phyloP scores from a whole-genome alignment of 768 basidiomycete genomes.

The Tremella fuciformis region DNA sequence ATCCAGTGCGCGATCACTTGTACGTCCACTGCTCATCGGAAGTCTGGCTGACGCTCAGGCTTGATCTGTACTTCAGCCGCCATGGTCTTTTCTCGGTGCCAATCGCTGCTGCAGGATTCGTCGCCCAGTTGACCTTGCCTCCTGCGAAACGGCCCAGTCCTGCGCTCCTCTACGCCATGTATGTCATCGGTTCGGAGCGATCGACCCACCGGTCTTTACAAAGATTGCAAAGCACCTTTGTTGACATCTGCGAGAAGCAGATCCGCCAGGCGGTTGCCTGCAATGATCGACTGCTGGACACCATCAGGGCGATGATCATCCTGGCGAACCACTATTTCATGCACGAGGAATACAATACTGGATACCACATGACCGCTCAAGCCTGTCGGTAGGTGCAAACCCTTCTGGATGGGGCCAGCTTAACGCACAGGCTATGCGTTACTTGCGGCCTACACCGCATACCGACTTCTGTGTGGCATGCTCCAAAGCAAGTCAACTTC shows the following conservation, averaged over 20 bases:
- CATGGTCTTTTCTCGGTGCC: slow-evolving; percentile 11
- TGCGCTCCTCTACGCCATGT: slow-evolving; percentile 35
- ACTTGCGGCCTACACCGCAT: slow-evolving; percentile 29
- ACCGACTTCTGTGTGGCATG: slow-evolving; percentile 15
- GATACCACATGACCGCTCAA: slow-evolving; percentile 14
- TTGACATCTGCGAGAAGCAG: slow-evolving; percentile 25
- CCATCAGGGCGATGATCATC: slow-evolving; percentile 20
- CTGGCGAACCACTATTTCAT: slow-evolving; percentile 18
- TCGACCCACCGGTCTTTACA: slow-evolving; percentile 20
- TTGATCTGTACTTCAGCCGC: slow-evolving; percentile 26
- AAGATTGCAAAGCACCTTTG: slow-evolving; percentile 22
- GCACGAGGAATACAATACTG: slow-evolving; percentile 17
- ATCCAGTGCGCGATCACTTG: slow-evolving; percentile 26
- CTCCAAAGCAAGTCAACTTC: slow-evolving; percentile 4
- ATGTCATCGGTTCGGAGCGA: slow-evolving; percentile 17
- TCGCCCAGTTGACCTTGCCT: slow-evolving; percentile 23
- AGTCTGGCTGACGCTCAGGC: slow-evolving; percentile 9
- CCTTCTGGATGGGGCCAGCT: not conserved
- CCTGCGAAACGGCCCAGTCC: slow-evolving; percentile 32
- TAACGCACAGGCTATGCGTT: slow-evolving; percentile 15
- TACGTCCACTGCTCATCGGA: not conserved
- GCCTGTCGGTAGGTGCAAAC: slow-evolving; percentile 19
- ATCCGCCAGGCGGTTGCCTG: slow-evolving; percentile 17
- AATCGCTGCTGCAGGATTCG: slow-evolving; percentile 13
- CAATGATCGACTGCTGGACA: slow-evolving; percentile 26